Conservation (phyloP, 2,329 filamentous ascomycete species). For the Huntiella omanensis region DNA sequence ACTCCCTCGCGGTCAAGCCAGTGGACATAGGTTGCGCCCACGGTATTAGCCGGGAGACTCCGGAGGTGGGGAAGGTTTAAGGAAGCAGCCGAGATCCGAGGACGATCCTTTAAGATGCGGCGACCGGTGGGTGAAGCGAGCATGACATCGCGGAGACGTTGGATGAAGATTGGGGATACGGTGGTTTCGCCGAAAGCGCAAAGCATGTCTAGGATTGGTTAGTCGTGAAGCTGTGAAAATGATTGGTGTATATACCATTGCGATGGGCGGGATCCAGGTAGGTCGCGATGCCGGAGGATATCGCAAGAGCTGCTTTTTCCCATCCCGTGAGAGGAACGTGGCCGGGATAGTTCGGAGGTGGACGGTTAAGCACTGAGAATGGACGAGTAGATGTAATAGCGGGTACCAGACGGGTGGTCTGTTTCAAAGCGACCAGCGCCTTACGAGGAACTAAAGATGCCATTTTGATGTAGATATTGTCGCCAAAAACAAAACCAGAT, state of each 20-base stretch:
- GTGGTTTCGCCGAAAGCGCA: constrained; percentile 89
- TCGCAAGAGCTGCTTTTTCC: constrained; percentile 54
- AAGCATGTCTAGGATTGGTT: constrained; percentile 52
- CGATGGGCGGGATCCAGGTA: constrained; percentile 54
- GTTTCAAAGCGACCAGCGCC: background rate
- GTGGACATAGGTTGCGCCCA: constrained; percentile 64
- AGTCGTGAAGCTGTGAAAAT: background rate
- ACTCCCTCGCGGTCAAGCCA: constrained; percentile 95
- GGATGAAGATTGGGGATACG: constrained; percentile 85
- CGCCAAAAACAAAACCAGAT: too few relatives aligned
- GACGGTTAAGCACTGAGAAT: constrained; percentile 74
- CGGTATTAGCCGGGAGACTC: constrained; percentile 47
- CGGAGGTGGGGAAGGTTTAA: constrained; percentile 51
- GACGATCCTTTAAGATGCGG: constrained; percentile 75
- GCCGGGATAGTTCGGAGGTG: constrained; percentile 71
- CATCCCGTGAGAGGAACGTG: constrained; percentile 72
- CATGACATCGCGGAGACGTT: constrained; percentile 83
- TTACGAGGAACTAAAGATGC: too few relatives aligned
- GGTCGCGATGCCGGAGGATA: constrained; percentile 44
- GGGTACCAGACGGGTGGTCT: background rate
- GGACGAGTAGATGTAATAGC: background rate
- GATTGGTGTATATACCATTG: constrained; percentile 36
- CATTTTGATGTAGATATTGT: too few relatives aligned
- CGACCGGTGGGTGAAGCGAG: constrained; percentile 66
- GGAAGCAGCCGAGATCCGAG: constrained; percentile 65